Conservation (phyloP, 2,329 filamentous ascomycete species). For the Sporothrix euskadiensis region DNA sequence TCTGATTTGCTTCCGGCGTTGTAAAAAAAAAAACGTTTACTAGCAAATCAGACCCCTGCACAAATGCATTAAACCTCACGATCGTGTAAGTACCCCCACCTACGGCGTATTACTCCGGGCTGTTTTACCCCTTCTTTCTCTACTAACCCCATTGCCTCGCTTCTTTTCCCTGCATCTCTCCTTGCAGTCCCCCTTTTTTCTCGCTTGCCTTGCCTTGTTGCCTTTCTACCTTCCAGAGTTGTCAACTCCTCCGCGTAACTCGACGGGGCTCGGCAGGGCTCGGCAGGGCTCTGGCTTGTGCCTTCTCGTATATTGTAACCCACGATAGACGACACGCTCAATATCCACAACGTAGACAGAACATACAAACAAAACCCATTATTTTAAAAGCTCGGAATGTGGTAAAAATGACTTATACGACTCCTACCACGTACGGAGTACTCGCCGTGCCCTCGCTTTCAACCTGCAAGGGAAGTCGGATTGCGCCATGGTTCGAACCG, state of each 20-base stretch:
- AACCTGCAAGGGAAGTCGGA: not conserved
- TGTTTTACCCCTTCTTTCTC: not conserved
- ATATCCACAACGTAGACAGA: not conserved
- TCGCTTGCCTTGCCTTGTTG: not conserved
- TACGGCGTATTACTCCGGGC: not conserved
- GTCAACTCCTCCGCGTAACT: slow-evolving; percentile 4
- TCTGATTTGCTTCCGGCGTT: not conserved
- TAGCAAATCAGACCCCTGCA: not conserved
- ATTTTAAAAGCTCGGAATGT: not conserved
- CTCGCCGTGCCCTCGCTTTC: too few species aligned
- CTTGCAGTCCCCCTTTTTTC: not conserved
- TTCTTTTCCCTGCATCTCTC: not conserved
- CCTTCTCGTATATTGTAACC: not conserved
- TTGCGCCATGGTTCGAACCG: not conserved
- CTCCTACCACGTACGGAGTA: not conserved
- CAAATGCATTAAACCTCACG: not conserved
- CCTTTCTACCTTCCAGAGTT: not conserved
- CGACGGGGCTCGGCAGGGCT: not conserved
- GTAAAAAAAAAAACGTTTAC: not conserved
- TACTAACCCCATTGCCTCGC: not conserved
- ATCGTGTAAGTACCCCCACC: not conserved
- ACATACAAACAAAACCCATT: not conserved
- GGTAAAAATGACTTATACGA: not conserved
- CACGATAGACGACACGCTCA: not conserved
- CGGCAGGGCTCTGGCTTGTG: slow-evolving; percentile 6